These are phyloP conservation scores for Venturia carpophila DNA, from an alignment of 2,329 filamentous ascomycete species.

Conservation along the genomic window DNA sequence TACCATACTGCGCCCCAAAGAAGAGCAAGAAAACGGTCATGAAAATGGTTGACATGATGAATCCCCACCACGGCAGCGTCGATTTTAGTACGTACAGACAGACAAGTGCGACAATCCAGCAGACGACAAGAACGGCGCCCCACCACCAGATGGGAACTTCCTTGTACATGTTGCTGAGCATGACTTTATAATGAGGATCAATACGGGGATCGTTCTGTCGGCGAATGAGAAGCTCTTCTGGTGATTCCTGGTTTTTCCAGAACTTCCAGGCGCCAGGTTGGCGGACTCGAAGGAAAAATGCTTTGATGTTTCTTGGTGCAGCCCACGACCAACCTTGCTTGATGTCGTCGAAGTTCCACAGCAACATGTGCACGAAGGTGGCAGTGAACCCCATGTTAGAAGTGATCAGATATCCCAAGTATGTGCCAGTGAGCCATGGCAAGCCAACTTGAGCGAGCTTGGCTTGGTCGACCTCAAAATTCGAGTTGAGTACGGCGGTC, in stretches of 20 bases:
- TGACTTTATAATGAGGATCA: slow-evolving; percentile 30
- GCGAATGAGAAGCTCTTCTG: slow-evolving; percentile 22
- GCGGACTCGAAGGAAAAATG: slow-evolving; percentile 19
- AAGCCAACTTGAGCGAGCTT: slow-evolving; percentile 18
- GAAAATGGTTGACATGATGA: slow-evolving; percentile 24
- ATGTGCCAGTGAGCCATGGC: slow-evolving; percentile 19
- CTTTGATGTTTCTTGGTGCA: slow-evolving; percentile 23
- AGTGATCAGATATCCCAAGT: slow-evolving; percentile 19
- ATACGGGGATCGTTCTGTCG: slow-evolving; percentile 24
- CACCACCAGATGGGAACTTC: slow-evolving; percentile 30
- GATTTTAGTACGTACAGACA: slow-evolving; percentile 26
- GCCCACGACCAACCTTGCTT: slow-evolving; percentile 30
- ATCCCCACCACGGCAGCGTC: slow-evolving; percentile 30
- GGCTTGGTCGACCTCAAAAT: slow-evolving; percentile 17
- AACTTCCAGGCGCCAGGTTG: slow-evolving; percentile 23
- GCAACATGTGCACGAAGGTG: slow-evolving; percentile 20
- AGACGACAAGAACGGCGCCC: slow-evolving; percentile 22
- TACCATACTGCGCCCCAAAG: slow-evolving; percentile 24
- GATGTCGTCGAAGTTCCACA: slow-evolving; percentile 29
- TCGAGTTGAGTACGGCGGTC: slow-evolving; percentile 19
- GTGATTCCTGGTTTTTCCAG: slow-evolving; percentile 24
- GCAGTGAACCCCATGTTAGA: slow-evolving; percentile 20
- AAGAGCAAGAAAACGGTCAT: slow-evolving; percentile 24
- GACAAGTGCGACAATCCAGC: slow-evolving; percentile 24
- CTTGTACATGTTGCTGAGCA: slow-evolving; percentile 27